Percentiles rank a stretch among this genome's conserved stretches.
Evolutionary conservation across 345 rosid species (phyloP).

Genomic region (Salix viminalis): DNA sequence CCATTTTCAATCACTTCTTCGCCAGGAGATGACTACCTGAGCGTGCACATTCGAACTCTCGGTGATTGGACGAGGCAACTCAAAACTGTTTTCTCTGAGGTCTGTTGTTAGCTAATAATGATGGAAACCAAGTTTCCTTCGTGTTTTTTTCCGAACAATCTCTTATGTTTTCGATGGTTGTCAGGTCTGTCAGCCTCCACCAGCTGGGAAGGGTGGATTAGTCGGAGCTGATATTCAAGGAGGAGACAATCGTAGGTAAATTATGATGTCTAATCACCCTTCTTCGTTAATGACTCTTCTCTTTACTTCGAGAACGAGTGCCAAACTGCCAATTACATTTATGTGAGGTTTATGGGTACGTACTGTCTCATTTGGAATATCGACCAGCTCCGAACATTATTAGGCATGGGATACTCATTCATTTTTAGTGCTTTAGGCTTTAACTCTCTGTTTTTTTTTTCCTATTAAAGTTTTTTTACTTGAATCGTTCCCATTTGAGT

Average conservation of each 20-base stretch:
- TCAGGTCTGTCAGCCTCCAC: conserved; percentile 55
- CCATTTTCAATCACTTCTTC: conserved; percentile 96
- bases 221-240: conserved; percentile 49
- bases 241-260: conserved; percentile 37
- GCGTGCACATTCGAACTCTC: conserved; percentile 78
- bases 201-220: conserved; percentile 58
- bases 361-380: too few species aligned
- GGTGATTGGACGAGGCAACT: conserved; percentile 93
- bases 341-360: background rate
- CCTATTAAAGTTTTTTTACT: background rate
- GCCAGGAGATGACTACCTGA: conserved; percentile 76
- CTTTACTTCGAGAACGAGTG: background rate
- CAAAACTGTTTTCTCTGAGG: conserved; percentile 69
- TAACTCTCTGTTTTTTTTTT: background rate
- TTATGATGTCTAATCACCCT: background rate
- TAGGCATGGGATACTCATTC: background rate
- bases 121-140: background rate
- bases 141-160: background rate
- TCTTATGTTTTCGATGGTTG: background rate
- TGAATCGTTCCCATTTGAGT: too few species aligned
- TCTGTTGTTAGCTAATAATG: conserved; percentile 6
- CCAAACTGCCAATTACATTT: background rate
- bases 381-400: too few species aligned
- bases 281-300: background rate
- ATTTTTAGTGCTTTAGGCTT: background rate